phyloP scores from a whole-genome alignment of 305 asterid genomes.

The Solanum hybrid region DNA sequence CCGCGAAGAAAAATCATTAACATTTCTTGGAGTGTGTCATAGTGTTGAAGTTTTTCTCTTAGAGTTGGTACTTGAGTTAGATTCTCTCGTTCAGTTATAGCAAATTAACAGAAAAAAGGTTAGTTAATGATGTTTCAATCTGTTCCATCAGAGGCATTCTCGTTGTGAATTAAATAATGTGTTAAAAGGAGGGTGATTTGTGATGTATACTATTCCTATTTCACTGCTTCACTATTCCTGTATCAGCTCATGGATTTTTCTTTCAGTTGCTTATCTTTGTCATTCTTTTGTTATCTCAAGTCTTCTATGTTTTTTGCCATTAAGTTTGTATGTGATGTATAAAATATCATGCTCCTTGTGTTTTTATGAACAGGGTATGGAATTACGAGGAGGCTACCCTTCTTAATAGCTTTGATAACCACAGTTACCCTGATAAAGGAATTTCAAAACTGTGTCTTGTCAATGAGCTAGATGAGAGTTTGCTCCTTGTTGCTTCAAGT shows the following conservation, averaged over 20 bases:
- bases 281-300: neutral
- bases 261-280: neutral
- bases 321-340: constrained; percentile 3
- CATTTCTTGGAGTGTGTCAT: neutral
- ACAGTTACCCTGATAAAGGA: constrained; percentile 86
- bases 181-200: neutral
- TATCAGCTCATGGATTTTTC: neutral
- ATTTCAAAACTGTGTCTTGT: constrained; percentile 90
- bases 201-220: neutral
- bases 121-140: neutral
- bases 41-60: neutral
- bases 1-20: neutral
- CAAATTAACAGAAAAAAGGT: neutral
- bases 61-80: neutral
- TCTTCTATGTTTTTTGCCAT: constrained; percentile 2
- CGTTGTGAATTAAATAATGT: neutral
- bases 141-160: neutral
- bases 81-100: neutral
- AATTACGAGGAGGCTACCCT: constrained; percentile 89
- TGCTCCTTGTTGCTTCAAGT: constrained; percentile 99
- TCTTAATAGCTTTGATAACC: constrained; percentile 87
- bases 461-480: constrained; percentile 85
- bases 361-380: constrained; percentile 65
- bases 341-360: constrained; percentile 7
- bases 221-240: neutral